Evolutionary conservation across 352 stramenopile genomes (phyloP).

Genomic region (Pythium phragmitis): DNA sequence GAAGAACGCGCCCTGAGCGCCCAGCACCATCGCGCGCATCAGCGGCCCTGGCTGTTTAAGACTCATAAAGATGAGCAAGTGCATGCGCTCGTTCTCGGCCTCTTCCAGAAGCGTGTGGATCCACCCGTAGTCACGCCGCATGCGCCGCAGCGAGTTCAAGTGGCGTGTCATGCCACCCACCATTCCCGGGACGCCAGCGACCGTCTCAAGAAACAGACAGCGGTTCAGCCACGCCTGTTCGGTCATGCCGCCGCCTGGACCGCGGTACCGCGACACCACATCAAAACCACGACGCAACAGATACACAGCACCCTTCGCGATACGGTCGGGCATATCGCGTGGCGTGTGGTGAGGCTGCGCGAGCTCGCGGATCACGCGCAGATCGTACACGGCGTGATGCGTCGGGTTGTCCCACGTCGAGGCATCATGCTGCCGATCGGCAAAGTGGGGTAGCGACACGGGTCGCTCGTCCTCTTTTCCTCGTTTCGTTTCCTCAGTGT

Average conservation of each 20-base stretch:
- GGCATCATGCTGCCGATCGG: neutral
- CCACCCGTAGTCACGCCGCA: constrained; percentile 87
- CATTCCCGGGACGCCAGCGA: constrained; percentile 74
- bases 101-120: constrained; percentile 91
- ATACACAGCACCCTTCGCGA: constrained; percentile 42
- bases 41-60: constrained; percentile 82
- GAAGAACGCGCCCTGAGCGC: constrained; percentile 84
- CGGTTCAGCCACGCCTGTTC: constrained; percentile 65
- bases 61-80: constrained; percentile 89
- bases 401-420: constrained; percentile 40
- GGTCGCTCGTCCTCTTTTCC: neutral
- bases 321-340: constrained; percentile 39
- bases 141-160: constrained; percentile 74
- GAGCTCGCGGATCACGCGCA: constrained; percentile 33
- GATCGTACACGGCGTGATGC: constrained; percentile 43
- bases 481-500: neutral
- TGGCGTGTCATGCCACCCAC: constrained; percentile 68
- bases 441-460: neutral
- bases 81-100: constrained; percentile 93
- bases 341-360: constrained; percentile 36
- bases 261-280: constrained; percentile 46
- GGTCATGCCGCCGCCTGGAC: constrained; percentile 50
- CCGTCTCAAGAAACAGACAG: constrained; percentile 73
- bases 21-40: constrained; percentile 76
- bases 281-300: constrained; percentile 49